Base-by-base conservation (phyloP, 2,329 filamentous ascomycete species). In the Fusarium citri region DNA sequence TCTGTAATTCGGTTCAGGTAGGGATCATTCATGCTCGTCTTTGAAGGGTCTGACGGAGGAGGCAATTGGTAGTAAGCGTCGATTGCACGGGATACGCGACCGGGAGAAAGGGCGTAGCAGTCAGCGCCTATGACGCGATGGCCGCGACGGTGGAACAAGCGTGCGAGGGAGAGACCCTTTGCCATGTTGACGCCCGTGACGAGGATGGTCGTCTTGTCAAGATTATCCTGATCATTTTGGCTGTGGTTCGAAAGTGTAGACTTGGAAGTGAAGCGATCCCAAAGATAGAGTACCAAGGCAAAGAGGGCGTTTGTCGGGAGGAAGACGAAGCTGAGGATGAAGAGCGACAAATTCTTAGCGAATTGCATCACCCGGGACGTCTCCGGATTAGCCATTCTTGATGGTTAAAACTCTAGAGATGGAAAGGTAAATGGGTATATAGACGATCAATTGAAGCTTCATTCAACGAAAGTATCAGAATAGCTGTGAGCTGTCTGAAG, bases 91-190 rank as follows among this genome's bases (percentile, higher is more conserved):
- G 92, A 94, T 59, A 88, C 86, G 20, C 88, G 84, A 6, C 88
- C 89, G 8, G 83, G 80, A 3, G 84, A 84, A 1, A 83, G 60
- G 3, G 82, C 78, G 49, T 87, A 84, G 54, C 90, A 87, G 73
- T 93, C 91, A 14, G 91, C 91, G 7, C 91, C 92, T 42, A 94
- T 85, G 41, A 94, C 91, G n/a, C 84, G 84, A 76, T 94, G 90
- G 4, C 90, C 90, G 2, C 85, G 83, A 25, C 85, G 78, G 70
- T 91, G 84, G 77, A 94, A 91, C 6, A 87, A 78, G 34, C 92
- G 86, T 7, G 91, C 90, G 11, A 94, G 80, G 0, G 83, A 81
- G 5, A 94, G 83, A 6, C 91, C 92, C 76, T 93, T 92, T 45
- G 87, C 84, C 86, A 93, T 94, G 47, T 88, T 88, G 5, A 94